These are phyloP conservation scores for Fraxinus cuspidata DNA, from an alignment of 257 asterid genomes.

Conservation along the genomic window DNA sequence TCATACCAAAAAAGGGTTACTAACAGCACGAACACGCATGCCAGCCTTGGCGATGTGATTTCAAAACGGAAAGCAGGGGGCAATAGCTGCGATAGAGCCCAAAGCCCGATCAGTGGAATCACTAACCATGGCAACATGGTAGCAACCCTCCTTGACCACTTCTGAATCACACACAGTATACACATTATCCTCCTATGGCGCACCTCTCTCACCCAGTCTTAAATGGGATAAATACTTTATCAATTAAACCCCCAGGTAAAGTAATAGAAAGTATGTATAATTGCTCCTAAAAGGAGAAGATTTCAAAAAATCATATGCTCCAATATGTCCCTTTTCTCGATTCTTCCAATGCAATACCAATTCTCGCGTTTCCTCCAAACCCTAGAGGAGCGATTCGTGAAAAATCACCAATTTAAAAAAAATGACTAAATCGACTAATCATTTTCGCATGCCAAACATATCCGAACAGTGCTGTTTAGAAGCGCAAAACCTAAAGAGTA, in stretches of 20 bases:
- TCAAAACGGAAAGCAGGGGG: conserved; percentile 94
- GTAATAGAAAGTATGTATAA: conserved; percentile 6
- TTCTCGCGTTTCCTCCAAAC: conserved; percentile 52
- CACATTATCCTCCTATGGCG: conserved; percentile 90
- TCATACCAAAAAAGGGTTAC: conserved; percentile 89
- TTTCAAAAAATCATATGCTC: conserved; percentile 36
- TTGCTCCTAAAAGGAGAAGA: not conserved
- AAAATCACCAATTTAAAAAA: conserved; percentile 43
- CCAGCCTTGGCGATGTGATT: conserved; percentile 37
- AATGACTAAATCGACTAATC: conserved; percentile 18
- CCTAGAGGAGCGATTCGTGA: conserved; percentile 57
- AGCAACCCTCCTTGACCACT: conserved; percentile 92
- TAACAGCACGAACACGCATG: conserved; percentile 82
- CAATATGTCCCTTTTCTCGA: conserved; percentile 22
- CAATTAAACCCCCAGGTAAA: conserved; percentile 27
- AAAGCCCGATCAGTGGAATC: conserved; percentile 50
- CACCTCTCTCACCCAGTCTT: conserved; percentile 51
- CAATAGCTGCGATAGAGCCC: conserved; percentile 95
- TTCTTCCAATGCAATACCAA: conserved; percentile 40
- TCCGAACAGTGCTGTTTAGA: conserved; percentile 19
- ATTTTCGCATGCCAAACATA: conserved; percentile 18
- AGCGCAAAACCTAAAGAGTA: conserved; percentile 26
- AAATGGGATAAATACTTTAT: conserved; percentile 24
- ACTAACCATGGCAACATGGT: conserved; percentile 93
- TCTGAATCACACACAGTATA: conserved; percentile 95